phyloP scores from a whole-genome alignment of 371 early-diverging fungal species.

The Nematocida major region DNA sequence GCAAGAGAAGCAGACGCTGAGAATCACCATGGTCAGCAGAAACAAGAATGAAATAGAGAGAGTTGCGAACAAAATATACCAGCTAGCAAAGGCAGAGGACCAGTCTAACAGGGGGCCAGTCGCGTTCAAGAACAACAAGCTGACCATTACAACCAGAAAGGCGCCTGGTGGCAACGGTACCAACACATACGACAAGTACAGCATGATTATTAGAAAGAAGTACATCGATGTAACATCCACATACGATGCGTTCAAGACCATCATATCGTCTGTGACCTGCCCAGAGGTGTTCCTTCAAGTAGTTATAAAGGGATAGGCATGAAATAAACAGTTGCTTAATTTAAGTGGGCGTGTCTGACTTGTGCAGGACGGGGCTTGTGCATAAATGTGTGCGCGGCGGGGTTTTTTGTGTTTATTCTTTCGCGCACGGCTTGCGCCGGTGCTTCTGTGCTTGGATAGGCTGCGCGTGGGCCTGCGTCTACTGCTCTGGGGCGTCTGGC shows the following conservation, averaged over 20 bases:
- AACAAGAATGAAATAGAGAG: conserved; percentile 47
- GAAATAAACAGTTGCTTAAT: neutral
- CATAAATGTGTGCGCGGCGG: too few relatives aligned
- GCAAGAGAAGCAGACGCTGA: conserved; percentile 13
- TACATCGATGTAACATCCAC: conserved; percentile 28
- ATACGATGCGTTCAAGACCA: conserved; percentile 40
- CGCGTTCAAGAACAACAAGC: conserved; percentile 40
- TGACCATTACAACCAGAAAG: conserved; percentile 31
- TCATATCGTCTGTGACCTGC: conserved; percentile 29
- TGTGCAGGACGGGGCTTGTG: too few relatives aligned
- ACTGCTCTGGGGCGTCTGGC: too few relatives aligned
- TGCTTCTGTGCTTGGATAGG: too few relatives aligned
- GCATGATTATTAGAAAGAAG: conserved; percentile 49
- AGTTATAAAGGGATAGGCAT: conserved; percentile 25
- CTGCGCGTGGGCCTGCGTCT: too few relatives aligned
- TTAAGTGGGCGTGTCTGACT: neutral
- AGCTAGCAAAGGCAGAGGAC: conserved; percentile 40
- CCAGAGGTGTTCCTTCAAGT: conserved; percentile 52
- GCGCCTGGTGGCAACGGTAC: conserved; percentile 46
- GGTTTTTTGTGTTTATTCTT: too few relatives aligned
- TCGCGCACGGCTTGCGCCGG: too few relatives aligned
- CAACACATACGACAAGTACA: conserved; percentile 49
- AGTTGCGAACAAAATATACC: conserved; percentile 42
- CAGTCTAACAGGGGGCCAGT: conserved; percentile 5
- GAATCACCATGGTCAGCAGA: conserved; percentile 35